Evolutionary conservation across 1,284 basidiomycete species (phyloP), one percentile per base, ranked within the genome.

Genomic region (Pascua guehoae): DNA sequence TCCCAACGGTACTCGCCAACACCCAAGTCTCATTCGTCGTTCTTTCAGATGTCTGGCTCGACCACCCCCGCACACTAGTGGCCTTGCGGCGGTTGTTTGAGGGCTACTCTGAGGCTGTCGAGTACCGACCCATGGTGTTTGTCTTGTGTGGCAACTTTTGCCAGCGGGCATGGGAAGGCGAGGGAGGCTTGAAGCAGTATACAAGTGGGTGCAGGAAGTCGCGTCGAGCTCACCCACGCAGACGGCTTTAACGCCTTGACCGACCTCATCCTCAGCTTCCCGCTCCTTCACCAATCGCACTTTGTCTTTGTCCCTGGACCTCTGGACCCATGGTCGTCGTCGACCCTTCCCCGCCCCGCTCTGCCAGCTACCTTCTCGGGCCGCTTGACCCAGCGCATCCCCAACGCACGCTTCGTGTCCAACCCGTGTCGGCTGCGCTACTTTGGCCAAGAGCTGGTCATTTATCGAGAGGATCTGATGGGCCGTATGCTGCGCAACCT

Each of bases 361-460:
- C 79, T 98, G 15, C 83, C 96, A 3, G 83, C 86, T 0, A 83
- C 84, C 4, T 86, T 96, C 65, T 82, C 85, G 0, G 77, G 83
- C 9, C 85, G 86, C 41, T 78, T 97, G 17, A 84, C 82, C 61
- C 78, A 82, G 1, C 86, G 86, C 64, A 74, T 96, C 24, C 88
- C 90, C 0, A 88, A 88, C 66, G 81, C 86, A 1, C 85, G 88
- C 66, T 88, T 98, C 68, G 86, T 86, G 0, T 89, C 86, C 48
- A 98, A 98, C 73, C 96, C 96, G 1, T 96, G 92, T 75, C 86
- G 96, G 8, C 85, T 98, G 68, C 89, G 89, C 65, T 98, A 97
- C 75, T 96, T 95, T 71, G 86, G 89, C 37, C 94, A 98, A 71
- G 96, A 99, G 76, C 86, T 98, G 46, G 94, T 98, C 41, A 79